Evolutionary conservation across 257 asterid species (phyloP).

Genomic region (Eucommia ulmoides): DNA sequence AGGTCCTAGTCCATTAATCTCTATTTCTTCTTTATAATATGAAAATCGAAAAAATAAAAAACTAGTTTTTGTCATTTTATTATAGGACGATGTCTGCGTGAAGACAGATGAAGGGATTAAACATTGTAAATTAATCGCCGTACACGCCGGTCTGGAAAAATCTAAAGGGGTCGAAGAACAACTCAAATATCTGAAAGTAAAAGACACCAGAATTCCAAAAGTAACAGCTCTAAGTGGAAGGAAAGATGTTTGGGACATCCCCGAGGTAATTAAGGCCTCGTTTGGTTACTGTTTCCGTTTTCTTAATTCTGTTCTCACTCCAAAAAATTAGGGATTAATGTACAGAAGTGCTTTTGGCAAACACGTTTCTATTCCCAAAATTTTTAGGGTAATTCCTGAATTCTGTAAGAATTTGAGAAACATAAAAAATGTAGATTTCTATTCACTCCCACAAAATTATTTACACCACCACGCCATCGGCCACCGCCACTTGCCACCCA

Average conservation of each 20-base stretch:
- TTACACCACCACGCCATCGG: too few relatives aligned
- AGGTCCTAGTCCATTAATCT: too few relatives aligned
- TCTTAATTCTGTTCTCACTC: not conserved
- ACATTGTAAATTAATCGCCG: slow-evolving; percentile 63
- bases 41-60: too few relatives aligned
- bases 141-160: slow-evolving; percentile 88
- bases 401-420: too few relatives aligned
- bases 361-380: too few relatives aligned
- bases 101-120: slow-evolving; percentile 50
- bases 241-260: slow-evolving; percentile 75
- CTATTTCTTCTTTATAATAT: too few relatives aligned
- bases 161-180: slow-evolving; percentile 43
- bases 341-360: not conserved
- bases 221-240: slow-evolving; percentile 79
- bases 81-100: slow-evolving; percentile 56
- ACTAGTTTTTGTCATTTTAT: not conserved
- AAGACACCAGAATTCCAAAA: slow-evolving; percentile 77
- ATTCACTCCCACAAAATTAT: too few relatives aligned
- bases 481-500: too few relatives aligned
- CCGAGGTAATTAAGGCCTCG: slow-evolving; percentile 53
- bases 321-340: not conserved
- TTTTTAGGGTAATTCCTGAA: not conserved
- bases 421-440: too few relatives aligned
- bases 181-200: slow-evolving; percentile 48
- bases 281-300: not conserved